These are phyloP conservation scores for Psilocybe cyanescens DNA, from an alignment of 768 basidiomycete species.

Conservation along the genomic window DNA sequence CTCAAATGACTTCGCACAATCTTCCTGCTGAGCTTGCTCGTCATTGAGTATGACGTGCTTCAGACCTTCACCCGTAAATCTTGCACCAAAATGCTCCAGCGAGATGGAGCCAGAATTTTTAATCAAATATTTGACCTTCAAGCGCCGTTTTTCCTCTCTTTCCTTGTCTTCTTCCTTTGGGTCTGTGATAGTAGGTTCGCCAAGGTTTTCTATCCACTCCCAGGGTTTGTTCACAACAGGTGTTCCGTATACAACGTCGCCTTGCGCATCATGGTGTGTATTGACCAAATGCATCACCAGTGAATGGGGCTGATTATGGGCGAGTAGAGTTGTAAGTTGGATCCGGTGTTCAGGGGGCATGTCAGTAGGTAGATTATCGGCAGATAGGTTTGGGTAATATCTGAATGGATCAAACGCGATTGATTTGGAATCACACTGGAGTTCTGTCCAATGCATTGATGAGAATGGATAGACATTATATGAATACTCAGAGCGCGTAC, in stretches of 20 bases:
- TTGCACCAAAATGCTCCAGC: conserved; percentile 71
- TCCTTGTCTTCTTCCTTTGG: conserved; percentile 46
- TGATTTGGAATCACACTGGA: conserved; percentile 60
- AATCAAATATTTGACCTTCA: conserved; percentile 39
- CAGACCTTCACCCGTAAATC: conserved; percentile 64
- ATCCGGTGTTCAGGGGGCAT: conserved; percentile 59
- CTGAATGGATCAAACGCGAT: conserved; percentile 63
- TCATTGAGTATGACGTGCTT: conserved; percentile 31
- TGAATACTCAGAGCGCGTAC: conserved; percentile 38
- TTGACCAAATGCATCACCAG: conserved; percentile 62
- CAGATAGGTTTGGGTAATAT: conserved; percentile 58
- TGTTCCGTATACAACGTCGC: conserved; percentile 48
- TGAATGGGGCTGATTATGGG: conserved; percentile 51
- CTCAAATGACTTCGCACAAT: conserved; percentile 61
- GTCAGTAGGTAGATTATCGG: conserved; percentile 56
- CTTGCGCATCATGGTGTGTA: conserved; percentile 57
- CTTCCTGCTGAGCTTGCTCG: conserved; percentile 38
- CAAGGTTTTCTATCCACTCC: conserved; percentile 86
- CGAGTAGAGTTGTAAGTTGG: conserved; percentile 63
- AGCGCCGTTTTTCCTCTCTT: conserved; percentile 41
- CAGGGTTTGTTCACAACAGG: conserved; percentile 77
- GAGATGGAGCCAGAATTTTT: conserved; percentile 75
- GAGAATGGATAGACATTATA: not conserved
- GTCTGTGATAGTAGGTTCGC: conserved; percentile 52
- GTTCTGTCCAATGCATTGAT: conserved; percentile 46